Percentiles rank a stretch among this genome's conserved stretches.
Evolutionary conservation across 371 early-diverging fungal species (phyloP).

Genomic region (Mortierella sp.): DNA sequence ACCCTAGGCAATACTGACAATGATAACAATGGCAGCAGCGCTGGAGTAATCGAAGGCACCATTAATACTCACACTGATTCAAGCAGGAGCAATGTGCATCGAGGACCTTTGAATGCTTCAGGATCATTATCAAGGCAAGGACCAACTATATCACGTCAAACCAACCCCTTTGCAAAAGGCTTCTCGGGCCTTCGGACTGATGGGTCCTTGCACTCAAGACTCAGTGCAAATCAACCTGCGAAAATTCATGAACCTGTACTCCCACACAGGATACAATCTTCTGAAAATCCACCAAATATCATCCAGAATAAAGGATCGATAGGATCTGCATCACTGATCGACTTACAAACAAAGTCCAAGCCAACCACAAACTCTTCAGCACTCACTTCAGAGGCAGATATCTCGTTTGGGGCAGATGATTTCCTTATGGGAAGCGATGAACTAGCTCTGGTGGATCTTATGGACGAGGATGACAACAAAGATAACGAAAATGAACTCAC

Average conservation of each 20-base stretch:
- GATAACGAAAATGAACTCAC: neutral
- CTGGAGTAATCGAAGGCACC: neutral
- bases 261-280: neutral
- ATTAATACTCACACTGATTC: neutral
- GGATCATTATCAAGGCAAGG: neutral
- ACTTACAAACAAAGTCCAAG: neutral
- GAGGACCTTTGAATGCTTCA: neutral
- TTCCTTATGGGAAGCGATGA: slow-evolving; percentile 25
- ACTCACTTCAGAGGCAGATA: slow-evolving; percentile 2
- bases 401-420: slow-evolving; percentile 30
- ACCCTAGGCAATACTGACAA: neutral
- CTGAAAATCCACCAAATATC: neutral
- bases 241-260: neutral
- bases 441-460: slow-evolving; percentile 11
- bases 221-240: neutral
- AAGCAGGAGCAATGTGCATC: neutral
- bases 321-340: neutral
- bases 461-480: slow-evolving; percentile 18
- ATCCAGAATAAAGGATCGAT: neutral
- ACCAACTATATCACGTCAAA: slow-evolving; percentile 6
- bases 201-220: neutral
- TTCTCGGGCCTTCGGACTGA: slow-evolving; percentile 9
- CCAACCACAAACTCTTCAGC: neutral
- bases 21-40: neutral
- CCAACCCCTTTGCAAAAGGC: slow-evolving; percentile 30